Evolutionary conservation across 1,284 basidiomycete genomes (phyloP).

Genomic region (Tilletiopsis washingtonensis): DNA sequence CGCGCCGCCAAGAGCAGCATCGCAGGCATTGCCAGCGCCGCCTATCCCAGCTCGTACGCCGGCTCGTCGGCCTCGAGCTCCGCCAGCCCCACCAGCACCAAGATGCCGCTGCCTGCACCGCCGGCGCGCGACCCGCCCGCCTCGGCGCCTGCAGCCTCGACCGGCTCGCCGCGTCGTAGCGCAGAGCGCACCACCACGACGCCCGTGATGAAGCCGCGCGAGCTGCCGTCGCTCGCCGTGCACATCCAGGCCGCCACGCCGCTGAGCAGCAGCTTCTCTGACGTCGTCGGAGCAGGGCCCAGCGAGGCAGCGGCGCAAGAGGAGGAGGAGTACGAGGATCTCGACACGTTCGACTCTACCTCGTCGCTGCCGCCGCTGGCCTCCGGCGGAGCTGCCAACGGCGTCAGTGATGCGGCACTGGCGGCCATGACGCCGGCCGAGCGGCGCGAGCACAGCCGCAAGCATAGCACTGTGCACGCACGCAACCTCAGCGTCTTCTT

Average conservation of each 20-base stretch:
- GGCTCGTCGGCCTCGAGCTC: not conserved
- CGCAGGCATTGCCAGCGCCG: not conserved
- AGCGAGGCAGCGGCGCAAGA: not conserved
- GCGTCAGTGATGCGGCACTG: not conserved
- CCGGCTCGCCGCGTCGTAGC: too few species aligned
- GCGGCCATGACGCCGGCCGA: constrained; percentile 31
- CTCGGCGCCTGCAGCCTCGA: too few species aligned
- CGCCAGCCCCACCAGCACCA: not conserved
- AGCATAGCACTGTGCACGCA: constrained; percentile 32
- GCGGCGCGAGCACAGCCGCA: constrained; percentile 38
- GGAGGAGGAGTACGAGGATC: not conserved
- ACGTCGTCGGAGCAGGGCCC: not conserved
- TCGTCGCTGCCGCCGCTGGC: not conserved
- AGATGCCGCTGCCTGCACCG: not conserved
- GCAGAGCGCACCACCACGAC: too few species aligned
- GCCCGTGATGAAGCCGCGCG: not conserved
- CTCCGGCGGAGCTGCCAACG: not conserved
- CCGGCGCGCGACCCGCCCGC: not conserved
- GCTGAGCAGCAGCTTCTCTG: not conserved
- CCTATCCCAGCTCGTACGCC: not conserved
- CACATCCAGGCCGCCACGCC: not conserved
- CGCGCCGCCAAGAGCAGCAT: not conserved
- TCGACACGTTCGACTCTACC: not conserved
- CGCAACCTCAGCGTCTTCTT: constrained; percentile 45
- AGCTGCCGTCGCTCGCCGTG: not conserved